These are phyloP conservation scores for Cicer arietinum DNA, from an alignment of 306 rosid genomes.

Conservation along the genomic window DNA sequence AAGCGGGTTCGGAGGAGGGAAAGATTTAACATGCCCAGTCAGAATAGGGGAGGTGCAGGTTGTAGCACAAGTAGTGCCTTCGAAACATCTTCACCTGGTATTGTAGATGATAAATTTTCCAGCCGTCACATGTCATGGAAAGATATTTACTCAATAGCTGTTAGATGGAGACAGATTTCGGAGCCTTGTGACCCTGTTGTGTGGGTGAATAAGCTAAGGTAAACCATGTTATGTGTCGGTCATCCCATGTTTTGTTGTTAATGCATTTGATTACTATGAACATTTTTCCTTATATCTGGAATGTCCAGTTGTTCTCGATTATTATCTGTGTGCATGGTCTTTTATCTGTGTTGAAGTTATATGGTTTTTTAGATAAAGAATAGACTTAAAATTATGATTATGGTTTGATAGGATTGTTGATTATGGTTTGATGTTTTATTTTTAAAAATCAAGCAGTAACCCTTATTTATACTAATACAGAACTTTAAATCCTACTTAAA, in stretches of 20 bases:
- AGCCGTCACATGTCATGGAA: slow-evolving; percentile 76
- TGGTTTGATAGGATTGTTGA: not conserved
- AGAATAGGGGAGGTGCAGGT: slow-evolving; percentile 97
- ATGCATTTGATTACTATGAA: slow-evolving; percentile 11
- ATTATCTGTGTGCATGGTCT: slow-evolving; percentile 17
- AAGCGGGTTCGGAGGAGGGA: slow-evolving; percentile 86
- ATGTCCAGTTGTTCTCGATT: slow-evolving; percentile 18
- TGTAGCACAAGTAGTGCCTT: slow-evolving; percentile 82
- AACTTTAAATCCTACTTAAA: slow-evolving; percentile 1
- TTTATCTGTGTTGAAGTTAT: slow-evolving; percentile 20
- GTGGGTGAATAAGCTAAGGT: slow-evolving; percentile 97
- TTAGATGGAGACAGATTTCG: slow-evolving; percentile 91
- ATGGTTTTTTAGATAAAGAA: slow-evolving; percentile 3
- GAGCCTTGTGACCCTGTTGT: slow-evolving; percentile 95
- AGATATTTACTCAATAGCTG: slow-evolving; percentile 80
- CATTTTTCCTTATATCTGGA: slow-evolving; percentile 22
- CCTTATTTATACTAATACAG: not conserved
- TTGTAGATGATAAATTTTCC: slow-evolving; percentile 69
- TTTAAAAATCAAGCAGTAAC: not conserved
- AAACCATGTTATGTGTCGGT: slow-evolving; percentile 14
- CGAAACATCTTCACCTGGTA: slow-evolving; percentile 61
- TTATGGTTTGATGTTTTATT: slow-evolving; percentile 3
- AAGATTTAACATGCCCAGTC: slow-evolving; percentile 74
- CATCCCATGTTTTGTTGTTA: slow-evolving; percentile 28
- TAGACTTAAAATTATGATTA: slow-evolving; percentile 2